Evolutionary conservation across 2,329 filamentous ascomycete genomes (phyloP).

Genomic region (Colletotrichum sp.): DNA sequence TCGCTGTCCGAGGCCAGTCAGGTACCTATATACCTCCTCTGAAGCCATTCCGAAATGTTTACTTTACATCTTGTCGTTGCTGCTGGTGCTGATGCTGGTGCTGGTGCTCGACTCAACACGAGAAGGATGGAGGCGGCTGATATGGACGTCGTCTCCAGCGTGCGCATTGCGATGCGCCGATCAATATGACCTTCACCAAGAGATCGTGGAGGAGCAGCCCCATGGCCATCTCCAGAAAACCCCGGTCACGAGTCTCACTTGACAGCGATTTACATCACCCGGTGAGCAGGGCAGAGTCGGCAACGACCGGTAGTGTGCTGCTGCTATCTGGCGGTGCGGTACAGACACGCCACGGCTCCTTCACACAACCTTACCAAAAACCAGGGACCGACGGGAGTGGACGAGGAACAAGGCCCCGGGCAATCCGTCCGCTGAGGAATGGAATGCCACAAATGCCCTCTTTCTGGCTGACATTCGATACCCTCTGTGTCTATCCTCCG

Average conservation of each 20-base stretch:
- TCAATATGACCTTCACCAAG: not conserved
- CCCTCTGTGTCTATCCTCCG: not conserved
- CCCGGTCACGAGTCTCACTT: constrained; percentile 11
- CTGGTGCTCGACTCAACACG: not conserved
- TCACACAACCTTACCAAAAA: not conserved
- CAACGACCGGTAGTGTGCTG: not conserved
- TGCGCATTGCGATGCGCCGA: not conserved
- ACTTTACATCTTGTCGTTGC: not conserved
- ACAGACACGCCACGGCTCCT: constrained; percentile 3
- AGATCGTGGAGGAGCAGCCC: not conserved
- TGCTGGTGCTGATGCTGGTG: not conserved
- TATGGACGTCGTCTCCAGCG: not conserved
- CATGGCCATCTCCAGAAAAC: not conserved
- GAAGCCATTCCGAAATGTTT: constrained; percentile 1
- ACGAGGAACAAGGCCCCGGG: not conserved
- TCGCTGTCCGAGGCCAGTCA: not conserved
- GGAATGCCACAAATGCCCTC: not conserved
- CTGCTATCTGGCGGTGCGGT: not conserved
- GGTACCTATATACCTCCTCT: not conserved
- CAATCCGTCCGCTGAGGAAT: not conserved
- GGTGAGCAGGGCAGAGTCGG: constrained; percentile 15
- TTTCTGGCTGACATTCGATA: not conserved
- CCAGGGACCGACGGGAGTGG: not conserved
- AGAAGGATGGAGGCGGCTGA: not conserved
- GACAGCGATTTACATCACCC: constrained; percentile 2